These are phyloP conservation scores for Xenoacremonium recifei DNA, from an alignment of 2,329 filamentous ascomycete genomes.

Conservation along the genomic window DNA sequence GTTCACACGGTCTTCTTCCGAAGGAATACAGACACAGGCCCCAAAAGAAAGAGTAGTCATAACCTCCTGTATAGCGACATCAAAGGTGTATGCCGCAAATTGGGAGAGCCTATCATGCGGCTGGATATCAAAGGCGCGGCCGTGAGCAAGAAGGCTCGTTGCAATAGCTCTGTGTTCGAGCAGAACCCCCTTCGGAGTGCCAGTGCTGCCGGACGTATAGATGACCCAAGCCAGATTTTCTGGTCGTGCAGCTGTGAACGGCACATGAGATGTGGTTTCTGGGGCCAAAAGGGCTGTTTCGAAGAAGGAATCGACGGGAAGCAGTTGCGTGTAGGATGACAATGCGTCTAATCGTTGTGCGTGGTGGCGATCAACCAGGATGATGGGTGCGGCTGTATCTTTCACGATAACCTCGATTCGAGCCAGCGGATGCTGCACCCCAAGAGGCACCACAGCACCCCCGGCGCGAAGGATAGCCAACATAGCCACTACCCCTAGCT, in stretches of 20 bases:
- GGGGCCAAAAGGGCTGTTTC: background rate
- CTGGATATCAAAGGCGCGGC: background rate
- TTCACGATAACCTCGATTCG: background rate
- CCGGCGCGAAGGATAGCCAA: conserved; percentile 36
- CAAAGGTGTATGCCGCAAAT: conserved; percentile 9
- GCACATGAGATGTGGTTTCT: background rate
- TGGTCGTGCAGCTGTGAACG: background rate
- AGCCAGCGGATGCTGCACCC: conserved; percentile 1
- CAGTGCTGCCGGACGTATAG: conserved; percentile 21
- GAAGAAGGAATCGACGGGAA: conserved; percentile 1
- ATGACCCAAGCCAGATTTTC: conserved; percentile 14
- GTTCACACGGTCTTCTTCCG: conserved; percentile 4
- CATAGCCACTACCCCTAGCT: conserved; percentile 32
- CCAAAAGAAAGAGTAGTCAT: conserved; percentile 2
- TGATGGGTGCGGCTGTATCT: background rate
- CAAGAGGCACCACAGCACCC: conserved; percentile 26
- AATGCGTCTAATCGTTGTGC: background rate
- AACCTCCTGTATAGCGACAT: conserved; percentile 4
- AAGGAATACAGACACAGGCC: conserved; percentile 7
- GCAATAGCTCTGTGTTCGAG: conserved; percentile 14
- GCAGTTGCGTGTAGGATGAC: background rate
- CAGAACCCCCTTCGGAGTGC: conserved; percentile 15
- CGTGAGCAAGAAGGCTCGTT: background rate
- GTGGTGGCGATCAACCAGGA: background rate
- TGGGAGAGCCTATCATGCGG: background rate